Evolutionary conservation across 2,329 filamentous ascomycete species (phyloP).

Genomic region (Pyrenochaeta sp.): DNA sequence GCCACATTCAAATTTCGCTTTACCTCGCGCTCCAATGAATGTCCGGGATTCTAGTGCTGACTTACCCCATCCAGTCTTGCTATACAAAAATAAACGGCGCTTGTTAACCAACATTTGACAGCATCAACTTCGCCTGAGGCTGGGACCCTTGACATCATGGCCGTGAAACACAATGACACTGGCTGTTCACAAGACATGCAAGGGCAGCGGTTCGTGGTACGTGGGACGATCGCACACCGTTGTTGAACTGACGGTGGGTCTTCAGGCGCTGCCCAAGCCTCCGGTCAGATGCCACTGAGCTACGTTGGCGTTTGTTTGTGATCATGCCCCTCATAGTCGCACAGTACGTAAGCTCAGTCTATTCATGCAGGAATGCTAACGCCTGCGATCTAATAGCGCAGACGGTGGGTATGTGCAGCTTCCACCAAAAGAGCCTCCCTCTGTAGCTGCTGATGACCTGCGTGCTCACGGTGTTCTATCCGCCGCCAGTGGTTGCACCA

Average conservation of each 20-base stretch:
- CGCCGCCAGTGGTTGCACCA: background rate
- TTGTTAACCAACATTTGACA: constrained; percentile 3
- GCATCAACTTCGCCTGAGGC: constrained; percentile 14
- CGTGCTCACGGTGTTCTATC: no score
- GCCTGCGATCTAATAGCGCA: constrained; percentile 5
- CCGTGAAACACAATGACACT: constrained; percentile 6
- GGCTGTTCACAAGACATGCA: constrained; percentile 10
- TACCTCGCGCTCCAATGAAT: constrained; percentile 15
- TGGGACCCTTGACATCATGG: constrained; percentile 15
- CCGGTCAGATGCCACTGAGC: constrained; percentile 11
- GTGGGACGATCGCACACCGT: constrained; percentile 15
- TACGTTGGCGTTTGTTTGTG: background rate
- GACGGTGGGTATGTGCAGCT: background rate
- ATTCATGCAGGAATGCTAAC: constrained; percentile 4
- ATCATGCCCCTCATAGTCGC: background rate
- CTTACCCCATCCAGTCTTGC: constrained; percentile 17
- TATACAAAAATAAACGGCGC: constrained; percentile 30
- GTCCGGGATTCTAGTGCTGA: constrained; percentile 29
- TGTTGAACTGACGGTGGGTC: constrained; percentile 5
- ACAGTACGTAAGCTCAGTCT: constrained; percentile 8
- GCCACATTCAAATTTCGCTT: constrained; percentile 11
- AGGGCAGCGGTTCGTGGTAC: constrained; percentile 9
- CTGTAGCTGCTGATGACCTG: constrained; percentile 6
- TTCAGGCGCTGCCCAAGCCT: constrained; percentile 1
- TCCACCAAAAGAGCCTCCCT: background rate